Evolutionary conservation across 768 basidiomycete genomes (phyloP), one percentile per base, ranked within the genome.

Genomic region (Pleurotus pulmonarius): DNA sequence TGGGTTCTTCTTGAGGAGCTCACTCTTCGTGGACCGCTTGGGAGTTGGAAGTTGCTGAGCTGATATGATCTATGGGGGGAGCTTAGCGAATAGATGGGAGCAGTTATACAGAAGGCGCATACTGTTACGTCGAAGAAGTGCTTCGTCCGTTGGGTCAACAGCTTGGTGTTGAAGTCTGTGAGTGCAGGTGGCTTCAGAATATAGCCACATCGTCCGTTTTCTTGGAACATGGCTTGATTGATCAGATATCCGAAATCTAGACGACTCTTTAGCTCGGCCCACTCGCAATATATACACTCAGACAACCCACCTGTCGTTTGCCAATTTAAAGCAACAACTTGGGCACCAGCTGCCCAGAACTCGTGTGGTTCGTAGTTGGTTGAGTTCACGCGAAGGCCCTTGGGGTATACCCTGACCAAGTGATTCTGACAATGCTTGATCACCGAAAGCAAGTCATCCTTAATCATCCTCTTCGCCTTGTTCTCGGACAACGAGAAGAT

Each of bases 251-350:
- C 94, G 49, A 93, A 71, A 70, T 98, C 94, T 94, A 67, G 1
- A 37, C 15, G 12, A 46, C 13, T 45, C 9, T 6, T 11, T 15
- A 7, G 18, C 18, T 16, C 16, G 6, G 25, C 41, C 20, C 15
- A 43, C 39, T 22, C 49, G 4, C 24, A 6, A 29, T 7, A 44
- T 39, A 7, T 43, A 29, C 29, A 45, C 3, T 25, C 26, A n/a
- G 3, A 20, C 3, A 1, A 75, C 86, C 55, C 65, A 95, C 94
- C 94, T 61, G 87, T 87, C 0, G 94, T 98, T 71, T 99, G 96
- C 94, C 94, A 98, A 69, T 99, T 99, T 55, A 99, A 79, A 6
- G 96, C 94, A 0, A 94, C 94, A 4, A 98, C 71, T 69, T 98
- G 95, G 11, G 85, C 82, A 0, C 96, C 96, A 2, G 85, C 85